These are phyloP conservation scores for Malus asiatica DNA, from an alignment of 306 rosid genomes.

Conservation along the genomic window DNA sequence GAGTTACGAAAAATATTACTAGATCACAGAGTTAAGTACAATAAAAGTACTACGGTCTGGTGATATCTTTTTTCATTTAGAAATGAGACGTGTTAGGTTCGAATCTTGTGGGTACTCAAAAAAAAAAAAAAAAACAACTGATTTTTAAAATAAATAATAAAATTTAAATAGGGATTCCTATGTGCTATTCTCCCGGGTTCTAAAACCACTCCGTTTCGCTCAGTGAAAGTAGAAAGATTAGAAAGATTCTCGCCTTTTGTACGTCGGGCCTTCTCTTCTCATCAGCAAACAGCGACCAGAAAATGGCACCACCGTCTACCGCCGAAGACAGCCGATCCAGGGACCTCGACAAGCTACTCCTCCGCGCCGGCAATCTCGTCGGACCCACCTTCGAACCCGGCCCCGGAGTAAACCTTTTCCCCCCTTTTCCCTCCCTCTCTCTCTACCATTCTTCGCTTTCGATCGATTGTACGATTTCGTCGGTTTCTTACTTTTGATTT, in stretches of 20 bases:
- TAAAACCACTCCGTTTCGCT: neutral
- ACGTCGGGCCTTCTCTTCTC: neutral
- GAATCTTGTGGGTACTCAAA: fast-evolving
- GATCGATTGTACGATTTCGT: neutral
- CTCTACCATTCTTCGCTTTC: neutral
- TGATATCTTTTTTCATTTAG: too few relatives aligned
- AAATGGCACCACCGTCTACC: slow-evolving; percentile 37
- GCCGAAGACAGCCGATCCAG: slow-evolving; percentile 52
- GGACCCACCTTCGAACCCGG: slow-evolving; percentile 80
- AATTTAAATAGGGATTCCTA: too few relatives aligned
- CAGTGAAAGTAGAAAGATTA: neutral
- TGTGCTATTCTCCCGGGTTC: neutral
- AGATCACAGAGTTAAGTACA: too few relatives aligned
- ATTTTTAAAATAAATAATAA: too few relatives aligned
- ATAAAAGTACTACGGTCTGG: too few relatives aligned
- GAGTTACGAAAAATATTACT: too few relatives aligned
- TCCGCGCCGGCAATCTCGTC: slow-evolving; percentile 68
- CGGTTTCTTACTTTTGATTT: neutral
- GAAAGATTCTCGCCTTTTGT: neutral
- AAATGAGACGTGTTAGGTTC: too few relatives aligned
- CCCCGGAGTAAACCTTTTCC: slow-evolving; percentile 32
- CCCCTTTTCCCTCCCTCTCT: neutral
- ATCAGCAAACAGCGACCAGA: neutral
- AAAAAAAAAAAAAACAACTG: too few relatives aligned
- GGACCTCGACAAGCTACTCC: slow-evolving; percentile 92